Conservation (phyloP, 805 yeast species). For the Wickerhamomyces tratensis region DNA sequence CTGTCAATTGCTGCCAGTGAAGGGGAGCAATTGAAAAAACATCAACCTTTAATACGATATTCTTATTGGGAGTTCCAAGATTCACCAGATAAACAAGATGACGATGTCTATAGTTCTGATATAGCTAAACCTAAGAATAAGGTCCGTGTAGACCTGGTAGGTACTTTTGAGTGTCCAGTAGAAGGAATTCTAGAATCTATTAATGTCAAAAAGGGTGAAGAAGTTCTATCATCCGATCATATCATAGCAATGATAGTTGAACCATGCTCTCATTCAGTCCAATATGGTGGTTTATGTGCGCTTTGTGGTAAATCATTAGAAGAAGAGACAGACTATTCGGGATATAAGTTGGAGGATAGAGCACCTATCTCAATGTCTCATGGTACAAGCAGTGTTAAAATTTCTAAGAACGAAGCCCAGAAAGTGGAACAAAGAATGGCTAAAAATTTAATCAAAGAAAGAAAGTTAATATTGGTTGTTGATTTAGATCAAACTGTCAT, state of each 20-base stretch:
- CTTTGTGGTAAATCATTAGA: conserved; percentile 77
- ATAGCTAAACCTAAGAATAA: conserved; percentile 17
- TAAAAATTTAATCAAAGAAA: conserved; percentile 44
- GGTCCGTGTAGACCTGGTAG: conserved; percentile 54
- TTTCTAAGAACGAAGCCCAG: conserved; percentile 79
- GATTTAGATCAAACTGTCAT: conserved; percentile 97
- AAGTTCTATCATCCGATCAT: conserved; percentile 35
- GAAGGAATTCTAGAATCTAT: conserved; percentile 56
- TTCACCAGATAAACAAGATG: conserved; percentile 18
- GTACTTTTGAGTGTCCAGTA: conserved; percentile 75
- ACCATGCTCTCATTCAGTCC: conserved; percentile 87
- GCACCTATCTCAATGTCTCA: conserved; percentile 88
- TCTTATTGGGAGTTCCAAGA: conserved; percentile 36
- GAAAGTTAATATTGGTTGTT: conserved; percentile 80
- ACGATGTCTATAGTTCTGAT: conserved; percentile 7
- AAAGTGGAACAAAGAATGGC: conserved; percentile 67
- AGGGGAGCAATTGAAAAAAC: conserved; percentile 26
- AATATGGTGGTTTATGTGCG: conserved; percentile 92
- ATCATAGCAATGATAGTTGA: conserved; percentile 54
- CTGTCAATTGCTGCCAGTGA: conserved; percentile 21
- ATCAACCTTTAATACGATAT: conserved; percentile 28
- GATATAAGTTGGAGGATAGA: conserved; percentile 43
- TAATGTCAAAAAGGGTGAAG: conserved; percentile 47
- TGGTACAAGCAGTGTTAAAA: conserved; percentile 74
- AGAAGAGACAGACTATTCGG: conserved; percentile 65